Percentiles rank a stretch among this genome's conserved stretches.
Conservation (phyloP, 139 green algal genomes). For the Tetradesmus lagerheimii region DNA sequence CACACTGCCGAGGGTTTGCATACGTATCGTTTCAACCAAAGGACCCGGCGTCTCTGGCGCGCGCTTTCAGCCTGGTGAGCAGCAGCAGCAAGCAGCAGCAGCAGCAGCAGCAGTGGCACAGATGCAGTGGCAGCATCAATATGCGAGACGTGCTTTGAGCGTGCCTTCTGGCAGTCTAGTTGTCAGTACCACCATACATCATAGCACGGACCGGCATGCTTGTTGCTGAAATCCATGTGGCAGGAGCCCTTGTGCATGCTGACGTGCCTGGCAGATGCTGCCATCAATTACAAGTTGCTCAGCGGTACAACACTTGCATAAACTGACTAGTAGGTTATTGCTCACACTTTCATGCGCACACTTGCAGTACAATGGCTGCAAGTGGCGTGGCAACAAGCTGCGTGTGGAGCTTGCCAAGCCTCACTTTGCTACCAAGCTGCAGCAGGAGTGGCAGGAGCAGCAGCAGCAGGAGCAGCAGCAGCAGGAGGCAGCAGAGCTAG, state of each 20-base stretch:
- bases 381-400: constrained; percentile 65
- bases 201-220: too few relatives aligned
- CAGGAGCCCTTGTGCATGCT: too few relatives aligned
- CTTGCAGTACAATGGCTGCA: constrained; percentile 71
- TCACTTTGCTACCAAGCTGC: constrained; percentile 37
- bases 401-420: constrained; percentile 60
- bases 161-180: too few relatives aligned
- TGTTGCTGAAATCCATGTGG: too few relatives aligned
- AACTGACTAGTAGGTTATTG: too few relatives aligned
- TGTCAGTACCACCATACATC: too few relatives aligned
- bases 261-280: too few relatives aligned
- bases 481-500: background rate
- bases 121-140: background rate
- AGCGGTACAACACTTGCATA: too few relatives aligned
- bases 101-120: background rate
- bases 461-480: constrained; percentile 29
- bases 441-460: constrained; percentile 44
- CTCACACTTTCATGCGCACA: background rate
- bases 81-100: constrained; percentile 5
- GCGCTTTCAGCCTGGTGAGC: constrained; percentile 53
- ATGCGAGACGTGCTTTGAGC: too few relatives aligned
- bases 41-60: constrained; percentile 51
- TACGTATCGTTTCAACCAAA: constrained; percentile 67
- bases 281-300: too few relatives aligned
- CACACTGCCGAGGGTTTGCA: constrained; percentile 59